These are phyloP conservation scores for Tetracladium marchalianum DNA, from an alignment of 495 filamentous ascomycete species.

Conservation along the genomic window DNA sequence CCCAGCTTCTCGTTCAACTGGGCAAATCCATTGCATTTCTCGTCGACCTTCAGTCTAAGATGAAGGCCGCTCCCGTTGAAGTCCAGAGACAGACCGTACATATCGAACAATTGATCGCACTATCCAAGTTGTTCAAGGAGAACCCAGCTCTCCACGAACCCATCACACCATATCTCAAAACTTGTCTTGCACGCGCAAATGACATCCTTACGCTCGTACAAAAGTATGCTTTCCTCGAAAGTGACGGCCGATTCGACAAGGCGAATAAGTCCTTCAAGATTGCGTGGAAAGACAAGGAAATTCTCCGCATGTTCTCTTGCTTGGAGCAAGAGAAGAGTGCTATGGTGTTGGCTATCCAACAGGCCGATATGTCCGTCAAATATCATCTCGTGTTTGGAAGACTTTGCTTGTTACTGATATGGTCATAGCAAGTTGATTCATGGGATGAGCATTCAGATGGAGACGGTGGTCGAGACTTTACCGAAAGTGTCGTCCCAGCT, in stretches of 20 bases:
- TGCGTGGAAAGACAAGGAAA: too few species aligned
- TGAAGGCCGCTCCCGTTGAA: background rate
- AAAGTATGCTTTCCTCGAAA: too few species aligned
- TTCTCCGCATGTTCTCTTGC: background rate
- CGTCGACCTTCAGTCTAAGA: background rate
- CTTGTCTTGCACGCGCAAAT: too few species aligned
- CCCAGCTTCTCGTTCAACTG: background rate
- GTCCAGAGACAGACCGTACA: background rate
- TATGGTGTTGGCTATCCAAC: background rate
- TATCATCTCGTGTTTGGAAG: background rate
- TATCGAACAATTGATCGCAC: background rate
- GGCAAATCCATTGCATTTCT: background rate
- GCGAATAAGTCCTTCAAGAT: too few species aligned
- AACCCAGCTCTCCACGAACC: background rate
- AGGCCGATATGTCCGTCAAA: background rate
- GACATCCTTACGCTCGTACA: too few species aligned
- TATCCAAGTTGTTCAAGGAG: background rate
- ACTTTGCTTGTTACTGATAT: too few species aligned
- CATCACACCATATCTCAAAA: too few species aligned
- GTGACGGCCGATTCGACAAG: too few species aligned
- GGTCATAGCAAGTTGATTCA: too few species aligned
- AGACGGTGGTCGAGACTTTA: too few species aligned
- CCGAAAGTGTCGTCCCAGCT: too few species aligned
- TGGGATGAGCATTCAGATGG: too few species aligned
- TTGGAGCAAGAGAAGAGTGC: constrained; percentile 1